Base-by-base conservation (phyloP, 2,329 filamentous ascomycete genomes). In the Ophiostoma sp. region DNA sequence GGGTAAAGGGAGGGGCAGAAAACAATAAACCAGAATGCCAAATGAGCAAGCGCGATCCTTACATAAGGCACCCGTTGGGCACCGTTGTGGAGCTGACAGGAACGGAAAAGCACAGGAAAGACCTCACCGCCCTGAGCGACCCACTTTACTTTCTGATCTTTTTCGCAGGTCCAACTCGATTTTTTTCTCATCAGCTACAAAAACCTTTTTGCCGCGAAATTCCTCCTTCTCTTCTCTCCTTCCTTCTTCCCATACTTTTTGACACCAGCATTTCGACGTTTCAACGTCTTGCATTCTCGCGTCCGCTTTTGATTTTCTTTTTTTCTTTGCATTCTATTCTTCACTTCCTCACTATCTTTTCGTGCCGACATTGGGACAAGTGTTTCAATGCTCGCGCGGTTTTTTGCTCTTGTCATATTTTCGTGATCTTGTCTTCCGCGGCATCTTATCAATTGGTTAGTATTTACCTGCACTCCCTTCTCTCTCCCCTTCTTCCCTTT, bases 171-270 rank as follows among this genome's bases (percentile, higher is more conserved):
- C 33, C 63, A 4, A 48, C 50, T 69, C 42, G 12, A 55, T 50
- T 71, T 71, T 71, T 57, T 71, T 25, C 19, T 52, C 25, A 11
- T 42, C 33, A 66, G 61, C 36, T 66, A 66, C 61, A 66, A 66
- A 66, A 45, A 28, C 22, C 12, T 63, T n/a, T 50, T 71, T 52
- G 57, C 19, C 45, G 45, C 45, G 25, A 69, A 69, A 33, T 50
- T 15, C 19, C 25, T 61, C 19, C n/a, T 57, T 39, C 31, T 57
- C 48, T 25, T 45, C 50, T 8, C n/a, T 45, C 22, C 22, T 45
- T 15, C 22, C 39, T 25, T 66, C 9, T 11, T 22, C n/a, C n/a
- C n/a, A 25, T 66, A n/a, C 22, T 45, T 59, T 57, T 22, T 57
- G 68, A 52, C 9, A 33, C 22, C 19, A 33, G 3, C 0, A 31